Evolutionary conservation across 2,329 filamentous ascomycete genomes (phyloP).

Genomic region (Shiraia bambusicola): DNA sequence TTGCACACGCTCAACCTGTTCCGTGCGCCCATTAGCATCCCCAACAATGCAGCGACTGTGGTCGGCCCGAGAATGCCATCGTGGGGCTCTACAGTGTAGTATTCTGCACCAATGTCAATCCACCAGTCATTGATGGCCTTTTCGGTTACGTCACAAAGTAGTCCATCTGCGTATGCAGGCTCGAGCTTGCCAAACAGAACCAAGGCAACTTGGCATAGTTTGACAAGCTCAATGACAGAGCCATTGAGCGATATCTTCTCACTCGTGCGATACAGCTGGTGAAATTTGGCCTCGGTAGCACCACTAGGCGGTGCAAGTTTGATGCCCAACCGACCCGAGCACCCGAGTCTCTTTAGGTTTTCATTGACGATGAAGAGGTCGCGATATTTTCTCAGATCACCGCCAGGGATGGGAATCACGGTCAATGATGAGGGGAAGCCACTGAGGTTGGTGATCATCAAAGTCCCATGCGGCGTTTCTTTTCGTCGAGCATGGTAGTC

Average conservation of each 20-base stretch:
- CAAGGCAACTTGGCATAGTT: slow-evolving; percentile 85
- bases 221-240: slow-evolving; percentile 84
- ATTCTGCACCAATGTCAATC: slow-evolving; percentile 87
- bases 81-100: slow-evolving; percentile 88
- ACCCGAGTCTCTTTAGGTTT: slow-evolving; percentile 86
- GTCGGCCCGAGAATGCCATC: slow-evolving; percentile 92
- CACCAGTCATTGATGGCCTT: slow-evolving; percentile 92
- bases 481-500: slow-evolving; percentile 83
- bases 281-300: slow-evolving; percentile 86
- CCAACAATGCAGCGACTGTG: slow-evolving; percentile 83
- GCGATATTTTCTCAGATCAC: slow-evolving; percentile 77
- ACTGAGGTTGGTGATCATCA: slow-evolving; percentile 94
- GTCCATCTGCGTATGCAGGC: slow-evolving; percentile 85
- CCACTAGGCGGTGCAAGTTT: slow-evolving; percentile 75
- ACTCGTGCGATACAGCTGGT: slow-evolving; percentile 84
- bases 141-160: slow-evolving; percentile 92
- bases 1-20: slow-evolving; percentile 85
- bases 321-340: slow-evolving; percentile 84
- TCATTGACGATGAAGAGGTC: slow-evolving; percentile 92
- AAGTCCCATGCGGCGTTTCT: slow-evolving; percentile 76
- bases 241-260: slow-evolving; percentile 76
- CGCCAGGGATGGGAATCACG: slow-evolving; percentile 86
- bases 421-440: slow-evolving; percentile 89
- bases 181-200: slow-evolving; percentile 85
- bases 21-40: slow-evolving; percentile 83